Base-by-base conservation (phyloP, 768 basidiomycete species). In the Rhodotorula diobovata region DNA sequence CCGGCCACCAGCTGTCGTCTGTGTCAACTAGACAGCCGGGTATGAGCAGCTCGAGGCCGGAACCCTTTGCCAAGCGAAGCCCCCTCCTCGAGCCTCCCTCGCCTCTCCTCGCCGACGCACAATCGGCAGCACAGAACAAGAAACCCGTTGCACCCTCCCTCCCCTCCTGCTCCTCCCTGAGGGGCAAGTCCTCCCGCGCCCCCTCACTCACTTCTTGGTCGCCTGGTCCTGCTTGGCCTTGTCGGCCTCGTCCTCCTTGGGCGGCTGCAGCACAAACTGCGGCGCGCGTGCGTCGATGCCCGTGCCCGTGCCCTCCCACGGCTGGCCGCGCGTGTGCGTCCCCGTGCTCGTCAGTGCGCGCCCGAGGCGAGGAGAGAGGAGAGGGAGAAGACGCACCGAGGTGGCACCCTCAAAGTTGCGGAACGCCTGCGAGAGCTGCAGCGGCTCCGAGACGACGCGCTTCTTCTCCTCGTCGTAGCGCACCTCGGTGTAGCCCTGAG, bases 401-500 rank as follows among this genome's bases (percentile, higher is more conserved):
- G 65, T 61, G 28, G 77, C 75, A 11, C 74, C 87, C 79, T 93
- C 92, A 79, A 97, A 98, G 83, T 98, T 97, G 67, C 95, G 87
- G 89, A 95, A 99, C 55, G 96, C 95, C 79, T 99, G 96, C 4
- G 95, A 93, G 68, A 99, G 85, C 80, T 99, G 96, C 58, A 99
- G 84, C 46, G 96, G 96, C 80, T 99, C 96, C 78, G 67, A 73
- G 18, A 77, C 72, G 58, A 78, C 77, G 25, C 76, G 75, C 70
- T 76, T 77, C 71, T 76, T 74, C 74, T 78, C 78, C 70, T 98
- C 96, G 77, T 97, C 94, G 78, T 98, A 99, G 53, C 96, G 90
- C 51, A 98, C 86, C 81, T 99, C 96, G 16, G 92, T 93, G 81
- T 98, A 99, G n/a, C 96, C 96, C 93, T 96, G 77, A n/a, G n/a